These are phyloP conservation scores for Suillus cothurnatus DNA, from an alignment of 768 basidiomycete species.

Conservation along the genomic window DNA sequence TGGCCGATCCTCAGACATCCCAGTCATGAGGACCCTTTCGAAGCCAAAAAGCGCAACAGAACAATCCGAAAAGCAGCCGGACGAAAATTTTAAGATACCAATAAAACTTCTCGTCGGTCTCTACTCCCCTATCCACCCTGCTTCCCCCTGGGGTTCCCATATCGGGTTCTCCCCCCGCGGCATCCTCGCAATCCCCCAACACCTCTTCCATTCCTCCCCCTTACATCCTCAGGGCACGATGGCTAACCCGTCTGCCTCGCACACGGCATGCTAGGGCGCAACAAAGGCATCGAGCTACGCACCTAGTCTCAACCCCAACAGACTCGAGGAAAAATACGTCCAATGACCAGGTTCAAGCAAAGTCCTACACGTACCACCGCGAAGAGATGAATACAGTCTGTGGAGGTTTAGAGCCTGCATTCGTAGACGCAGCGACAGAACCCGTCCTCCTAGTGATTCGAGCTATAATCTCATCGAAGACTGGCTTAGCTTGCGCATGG, in stretches of 20 bases:
- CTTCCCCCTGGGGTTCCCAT: conserved; percentile 1
- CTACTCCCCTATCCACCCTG: neutral
- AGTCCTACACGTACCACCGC: conserved; percentile 1
- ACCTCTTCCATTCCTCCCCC: neutral
- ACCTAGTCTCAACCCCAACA: neutral
- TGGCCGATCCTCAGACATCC: neutral
- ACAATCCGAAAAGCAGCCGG: neutral
- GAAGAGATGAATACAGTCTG: conserved; percentile 3
- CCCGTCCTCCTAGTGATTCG: conserved; percentile 3
- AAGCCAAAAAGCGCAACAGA: neutral
- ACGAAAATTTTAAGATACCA: neutral
- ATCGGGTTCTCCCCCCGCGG: conserved; percentile 5
- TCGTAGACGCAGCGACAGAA: conserved; percentile 1
- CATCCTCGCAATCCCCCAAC: conserved; percentile 4
- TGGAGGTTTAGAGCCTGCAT: neutral
- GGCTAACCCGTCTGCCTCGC: conserved; percentile 3
- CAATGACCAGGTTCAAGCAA: conserved; percentile 4
- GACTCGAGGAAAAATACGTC: conserved; percentile 1
- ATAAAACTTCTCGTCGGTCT: neutral
- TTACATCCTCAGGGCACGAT: conserved; percentile 4
- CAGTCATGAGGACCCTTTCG: neutral
- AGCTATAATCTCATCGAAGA: conserved; percentile 7
- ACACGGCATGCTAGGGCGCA: conserved; percentile 5
- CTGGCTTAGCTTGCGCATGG: conserved; percentile 2
- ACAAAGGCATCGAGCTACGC: neutral